Evolutionary conservation across 2,329 filamentous ascomycete genomes (phyloP), one percentile per base, ranked within the genome.

Genomic region (Fusarium sarcochroum): DNA sequence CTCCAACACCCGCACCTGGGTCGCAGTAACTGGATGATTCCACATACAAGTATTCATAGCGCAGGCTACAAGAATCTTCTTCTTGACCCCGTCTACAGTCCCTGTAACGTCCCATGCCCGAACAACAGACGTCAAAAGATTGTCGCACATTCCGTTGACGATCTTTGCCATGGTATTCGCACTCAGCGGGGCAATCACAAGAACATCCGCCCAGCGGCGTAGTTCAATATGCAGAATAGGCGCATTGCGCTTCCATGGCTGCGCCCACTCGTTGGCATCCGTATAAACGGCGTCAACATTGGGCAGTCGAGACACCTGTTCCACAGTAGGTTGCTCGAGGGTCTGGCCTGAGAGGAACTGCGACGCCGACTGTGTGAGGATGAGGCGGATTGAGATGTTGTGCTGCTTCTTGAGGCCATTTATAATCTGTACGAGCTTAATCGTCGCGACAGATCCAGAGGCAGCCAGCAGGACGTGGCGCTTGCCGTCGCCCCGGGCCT

Each of bases 21-120:
- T 88, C 49, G 80, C 84, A 1, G 94, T 97, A 45, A 97, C 82
- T 3, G 94, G 94, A 76, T 98, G 93, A 56, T 85, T 83, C 91
- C 92, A 97, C 94, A 97, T 97, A 6, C 90, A 89, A 23, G 89
- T 93, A 77, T 98, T 97, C 93, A 97, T 97, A 30, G 91, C 90
- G 2, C 91, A 90, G 4, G 92, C 92, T 1, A 95, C 91, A 3
- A 96, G 74, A 35, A 97, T 93, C 67, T 84, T 87, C 78, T 90
- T 91, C 77, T 85, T 88, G 52, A 76, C 78, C 7, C 76, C 79
- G 63, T 91, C 89, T 8, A 91, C 80, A 17, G 84, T 76, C 0
- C 89, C 88, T n/a, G 84, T 85, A 0, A 89, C 90, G 79, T 98
- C 95, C 96, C 95, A 99, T 0, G 95, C 95, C 20, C 95, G 85